Percentiles rank a stretch among this genome's conserved stretches.
These are phyloP conservation scores for Telopea speciosissima DNA, from an alignment of 177 flowering plant genomes.

Conservation along the genomic window DNA sequence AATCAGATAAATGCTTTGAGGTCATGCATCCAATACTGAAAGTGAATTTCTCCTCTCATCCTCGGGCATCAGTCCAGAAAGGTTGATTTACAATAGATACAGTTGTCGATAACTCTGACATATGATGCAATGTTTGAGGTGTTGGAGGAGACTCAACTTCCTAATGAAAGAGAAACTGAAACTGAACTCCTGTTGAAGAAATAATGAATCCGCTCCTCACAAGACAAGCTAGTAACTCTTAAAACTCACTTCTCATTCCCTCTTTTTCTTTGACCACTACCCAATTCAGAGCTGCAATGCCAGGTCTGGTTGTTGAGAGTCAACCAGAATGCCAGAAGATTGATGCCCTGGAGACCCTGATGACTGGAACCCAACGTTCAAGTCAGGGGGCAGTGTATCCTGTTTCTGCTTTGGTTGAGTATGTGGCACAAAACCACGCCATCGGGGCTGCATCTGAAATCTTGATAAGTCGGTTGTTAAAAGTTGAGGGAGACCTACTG, in stretches of 20 bases:
- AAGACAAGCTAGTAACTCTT: too few relatives aligned
- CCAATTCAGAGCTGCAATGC: conserved; percentile 74
- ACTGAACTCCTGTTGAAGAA: too few relatives aligned
- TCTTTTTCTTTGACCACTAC: neutral
- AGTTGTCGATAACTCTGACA: neutral
- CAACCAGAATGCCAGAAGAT: conserved; percentile 45
- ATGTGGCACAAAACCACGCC: conserved; percentile 49
- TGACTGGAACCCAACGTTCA: conserved; percentile 75
- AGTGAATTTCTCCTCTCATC: neutral
- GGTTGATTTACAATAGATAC: neutral
- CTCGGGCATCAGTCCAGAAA: neutral
- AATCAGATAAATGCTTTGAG: neutral
- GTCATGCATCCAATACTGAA: neutral
- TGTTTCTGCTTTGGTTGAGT: conserved; percentile 51
- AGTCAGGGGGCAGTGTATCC: conserved; percentile 78
- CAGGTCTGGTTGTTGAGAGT: conserved; percentile 90
- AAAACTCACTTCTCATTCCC: neutral
- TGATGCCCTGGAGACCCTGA: conserved; percentile 72
- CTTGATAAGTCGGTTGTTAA: conserved; percentile 47
- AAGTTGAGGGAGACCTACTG: conserved; percentile 41
- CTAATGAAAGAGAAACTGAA: too few relatives aligned
- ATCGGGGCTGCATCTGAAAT: conserved; percentile 49
- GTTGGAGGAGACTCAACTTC: neutral
- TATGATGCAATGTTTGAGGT: neutral
- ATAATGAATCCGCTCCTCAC: too few relatives aligned